phyloP scores from a whole-genome alignment of 2,329 filamentous ascomycete genomes.

The Exophiala oligosperma region DNA sequence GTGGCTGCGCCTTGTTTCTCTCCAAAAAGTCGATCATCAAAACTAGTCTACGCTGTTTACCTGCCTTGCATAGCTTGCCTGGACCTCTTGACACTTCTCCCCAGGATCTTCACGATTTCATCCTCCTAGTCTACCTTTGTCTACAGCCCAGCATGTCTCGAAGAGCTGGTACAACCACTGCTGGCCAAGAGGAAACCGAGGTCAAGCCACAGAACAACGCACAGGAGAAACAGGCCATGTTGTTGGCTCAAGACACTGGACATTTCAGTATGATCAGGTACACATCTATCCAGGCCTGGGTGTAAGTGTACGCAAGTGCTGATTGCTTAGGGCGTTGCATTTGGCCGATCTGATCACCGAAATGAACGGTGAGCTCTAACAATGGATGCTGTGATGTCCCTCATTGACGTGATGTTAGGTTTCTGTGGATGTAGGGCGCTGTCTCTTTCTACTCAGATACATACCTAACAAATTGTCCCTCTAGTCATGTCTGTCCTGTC shows the following conservation, averaged over 20 bases:
- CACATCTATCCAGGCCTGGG: background rate
- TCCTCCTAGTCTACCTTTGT: background rate
- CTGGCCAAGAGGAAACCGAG: conserved; percentile 16
- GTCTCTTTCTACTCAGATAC: conserved; percentile 18
- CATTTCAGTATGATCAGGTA: conserved; percentile 54
- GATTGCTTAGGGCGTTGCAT: conserved; percentile 43
- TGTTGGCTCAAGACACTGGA: conserved; percentile 48
- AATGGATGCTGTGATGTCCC: background rate
- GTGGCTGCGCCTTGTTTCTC: conserved; percentile 17
- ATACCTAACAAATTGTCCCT: conserved; percentile 12
- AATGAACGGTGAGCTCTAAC: conserved; percentile 43
- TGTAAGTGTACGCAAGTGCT: background rate
- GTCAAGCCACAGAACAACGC: conserved; percentile 32
- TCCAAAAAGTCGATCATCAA: conserved; percentile 10
- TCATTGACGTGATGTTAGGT: conserved; percentile 34
- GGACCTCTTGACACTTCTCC: background rate
- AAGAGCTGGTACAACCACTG: conserved; percentile 23
- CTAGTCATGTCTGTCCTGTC: conserved; percentile 90
- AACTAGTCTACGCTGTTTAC: background rate
- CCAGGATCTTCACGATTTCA: background rate
- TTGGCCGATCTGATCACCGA: conserved; percentile 53
- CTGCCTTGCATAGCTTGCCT: no score
- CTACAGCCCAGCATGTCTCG: conserved; percentile 26
- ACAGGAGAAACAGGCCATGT: conserved; percentile 51
- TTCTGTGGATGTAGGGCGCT: conserved; percentile 49